Base-by-base conservation (phyloP, 306 rosid genomes). In the Pterocarpus macrocarpus region DNA sequence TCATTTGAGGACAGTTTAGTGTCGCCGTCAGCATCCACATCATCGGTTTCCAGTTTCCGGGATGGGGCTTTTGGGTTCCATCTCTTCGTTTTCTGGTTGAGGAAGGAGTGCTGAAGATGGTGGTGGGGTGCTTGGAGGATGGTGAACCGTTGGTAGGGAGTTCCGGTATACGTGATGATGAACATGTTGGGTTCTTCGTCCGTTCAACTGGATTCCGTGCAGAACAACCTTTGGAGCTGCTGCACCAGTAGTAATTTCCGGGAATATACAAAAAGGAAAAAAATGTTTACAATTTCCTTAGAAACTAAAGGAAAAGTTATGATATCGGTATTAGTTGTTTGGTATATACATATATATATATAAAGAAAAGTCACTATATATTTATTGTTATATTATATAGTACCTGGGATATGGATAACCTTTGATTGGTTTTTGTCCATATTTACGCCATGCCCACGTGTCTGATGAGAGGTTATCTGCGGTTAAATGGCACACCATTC, bases 371-470 rank as follows among this genome's bases (percentile, higher is more conserved):
- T 22, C 28, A 22, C 1, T 22, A 22, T 22, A 22, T 22, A 22
- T 22, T 22, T 22, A 22, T 22, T 22, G 28, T 22, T 22, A 1
- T 22, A 22, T 22, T 22, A 22, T 22, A 15, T 28, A 11, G 28
- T 59, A 90, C 98, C 98, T 91, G 58, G 98, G 98, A 70, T 86
- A 85, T 28, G 97, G 92, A 71, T 93, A 92, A 32, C 97, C 97
- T 45, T 92, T 90, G 43, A 92, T 92, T 58, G 97, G 95, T 84
- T 92, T 92, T 76, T 90, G 94, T 53, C 94, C 93, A 68, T 90
- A 92, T 76, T 92, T 90, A 3, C 97, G 82, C 98, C 98, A 94
- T 1, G 97, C 95, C 98, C 98, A 92, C 77, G 88, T 69, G 87
- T 94, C 97, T 1, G 90, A 52, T 2, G 91, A 87, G 50, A 94